Evolutionary conservation across 2,329 filamentous ascomycete species (phyloP).

Genomic region (Calonectria honghensis): DNA sequence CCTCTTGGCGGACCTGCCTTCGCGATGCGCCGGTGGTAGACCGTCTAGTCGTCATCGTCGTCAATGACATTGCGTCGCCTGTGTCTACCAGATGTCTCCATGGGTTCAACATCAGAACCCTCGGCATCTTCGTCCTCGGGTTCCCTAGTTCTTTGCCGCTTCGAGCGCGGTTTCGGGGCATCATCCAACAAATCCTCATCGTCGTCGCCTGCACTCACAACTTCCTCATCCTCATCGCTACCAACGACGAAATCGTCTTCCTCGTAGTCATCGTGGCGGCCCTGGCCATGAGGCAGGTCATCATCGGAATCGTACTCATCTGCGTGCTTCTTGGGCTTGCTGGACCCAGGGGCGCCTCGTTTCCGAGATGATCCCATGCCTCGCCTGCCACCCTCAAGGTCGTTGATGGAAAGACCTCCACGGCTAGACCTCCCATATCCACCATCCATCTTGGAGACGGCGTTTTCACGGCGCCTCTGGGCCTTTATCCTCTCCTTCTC

Average conservation of each 20-base stretch:
- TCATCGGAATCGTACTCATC: constrained; percentile 87
- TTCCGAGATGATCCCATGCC: constrained; percentile 70
- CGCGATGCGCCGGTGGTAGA: neutral
- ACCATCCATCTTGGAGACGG: constrained; percentile 78
- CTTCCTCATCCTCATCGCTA: constrained; percentile 84
- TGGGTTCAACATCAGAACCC: constrained; percentile 71
- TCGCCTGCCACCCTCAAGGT: constrained; percentile 78
- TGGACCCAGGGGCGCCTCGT: constrained; percentile 69
- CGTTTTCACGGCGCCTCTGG: constrained; percentile 80
- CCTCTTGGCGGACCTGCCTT: neutral
- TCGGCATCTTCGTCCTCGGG: constrained; percentile 71
- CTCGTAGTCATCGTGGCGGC: constrained; percentile 84
- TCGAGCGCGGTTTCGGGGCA: constrained; percentile 67
- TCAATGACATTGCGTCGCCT: constrained; percentile 75
- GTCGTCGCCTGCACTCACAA: constrained; percentile 77
- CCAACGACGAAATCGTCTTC: constrained; percentile 86
- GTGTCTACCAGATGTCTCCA: constrained; percentile 65
- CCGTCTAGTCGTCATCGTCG: constrained; percentile 73
- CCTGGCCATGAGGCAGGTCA: constrained; percentile 77
- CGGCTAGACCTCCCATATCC: constrained; percentile 70
- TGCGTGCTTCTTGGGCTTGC: constrained; percentile 72
- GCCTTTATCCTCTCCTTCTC: constrained; percentile 84
- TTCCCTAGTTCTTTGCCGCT: constrained; percentile 71
- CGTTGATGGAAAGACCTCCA: constrained; percentile 79
- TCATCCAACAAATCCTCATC: constrained; percentile 77